These are phyloP conservation scores for Penicillium sp. DNA, from an alignment of 2,329 filamentous ascomycete genomes.

Conservation along the genomic window DNA sequence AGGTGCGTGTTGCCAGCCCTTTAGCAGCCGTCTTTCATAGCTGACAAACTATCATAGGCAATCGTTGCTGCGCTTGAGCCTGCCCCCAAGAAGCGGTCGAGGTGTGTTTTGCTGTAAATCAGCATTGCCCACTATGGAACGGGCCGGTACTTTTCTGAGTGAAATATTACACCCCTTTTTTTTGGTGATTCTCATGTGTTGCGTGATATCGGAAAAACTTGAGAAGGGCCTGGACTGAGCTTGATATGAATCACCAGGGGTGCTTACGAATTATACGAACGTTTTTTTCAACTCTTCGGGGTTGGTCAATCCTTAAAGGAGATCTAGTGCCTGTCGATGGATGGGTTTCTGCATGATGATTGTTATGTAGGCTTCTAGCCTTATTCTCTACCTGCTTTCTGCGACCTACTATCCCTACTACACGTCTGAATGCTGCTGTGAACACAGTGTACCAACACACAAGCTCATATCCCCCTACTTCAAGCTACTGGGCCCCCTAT, in stretches of 20 bases:
- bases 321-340: slow-evolving; percentile 13
- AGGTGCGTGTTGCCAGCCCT: slow-evolving; percentile 64
- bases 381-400: slow-evolving; percentile 9
- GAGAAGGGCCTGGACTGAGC: slow-evolving; percentile 14
- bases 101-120: slow-evolving; percentile 71
- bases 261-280: slow-evolving; percentile 16
- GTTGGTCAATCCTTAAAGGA: slow-evolving; percentile 14
- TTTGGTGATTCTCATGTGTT: slow-evolving; percentile 16
- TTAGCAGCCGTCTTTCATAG: neutral
- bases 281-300: slow-evolving; percentile 9
- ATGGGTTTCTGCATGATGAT: slow-evolving; percentile 16
- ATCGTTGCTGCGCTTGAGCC: slow-evolving; percentile 96
- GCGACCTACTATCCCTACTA: slow-evolving; percentile 16
- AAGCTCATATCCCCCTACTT: slow-evolving; percentile 7
- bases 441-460: slow-evolving; percentile 18
- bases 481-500: slow-evolving; percentile 1
- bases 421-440: slow-evolving; percentile 14
- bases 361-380: slow-evolving; percentile 14
- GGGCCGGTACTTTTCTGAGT: slow-evolving; percentile 16
- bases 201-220: slow-evolving; percentile 17
- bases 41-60: slow-evolving; percentile 61
- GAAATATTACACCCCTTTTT: slow-evolving; percentile 3
- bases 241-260: slow-evolving; percentile 19
- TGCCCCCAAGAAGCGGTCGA: slow-evolving; percentile 77
- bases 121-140: slow-evolving; percentile 12